These are phyloP conservation scores for Xylaria sp. DNA, from an alignment of 2,329 filamentous ascomycete species.

Conservation along the genomic window DNA sequence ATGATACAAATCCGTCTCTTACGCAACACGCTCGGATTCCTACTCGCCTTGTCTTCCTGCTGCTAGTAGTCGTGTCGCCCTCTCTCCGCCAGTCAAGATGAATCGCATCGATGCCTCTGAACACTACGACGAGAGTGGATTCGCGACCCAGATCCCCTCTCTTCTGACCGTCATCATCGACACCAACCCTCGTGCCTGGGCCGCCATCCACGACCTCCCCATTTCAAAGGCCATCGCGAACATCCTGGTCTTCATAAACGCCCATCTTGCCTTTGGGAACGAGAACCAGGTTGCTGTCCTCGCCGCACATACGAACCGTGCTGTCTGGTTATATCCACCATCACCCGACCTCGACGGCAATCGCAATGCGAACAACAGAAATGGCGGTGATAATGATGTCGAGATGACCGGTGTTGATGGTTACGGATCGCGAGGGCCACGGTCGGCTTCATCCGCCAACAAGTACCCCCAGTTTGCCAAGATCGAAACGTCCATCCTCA, in stretches of 20 bases:
- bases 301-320: slow-evolving; percentile 80
- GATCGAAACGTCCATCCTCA: slow-evolving; percentile 74
- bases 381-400: slow-evolving; percentile 42
- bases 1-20: not conserved
- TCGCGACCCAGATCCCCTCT: slow-evolving; percentile 59
- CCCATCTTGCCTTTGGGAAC: slow-evolving; percentile 89
- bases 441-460: slow-evolving; percentile 53
- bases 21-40: not conserved
- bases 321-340: slow-evolving; percentile 82
- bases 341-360: slow-evolving; percentile 31
- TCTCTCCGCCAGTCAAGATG: slow-evolving; percentile 37
- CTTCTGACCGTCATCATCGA: slow-evolving; percentile 89
- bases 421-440: not conserved
- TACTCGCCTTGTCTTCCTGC: not conserved
- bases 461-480: slow-evolving; percentile 91
- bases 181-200: slow-evolving; percentile 94
- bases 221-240: slow-evolving; percentile 80
- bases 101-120: slow-evolving; percentile 53
- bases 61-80: not conserved
- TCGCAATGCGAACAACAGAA: not conserved
- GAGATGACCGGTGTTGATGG: slow-evolving; percentile 50
- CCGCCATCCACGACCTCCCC: slow-evolving; percentile 68
- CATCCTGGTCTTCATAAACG: slow-evolving; percentile 93
- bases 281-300: slow-evolving; percentile 89
- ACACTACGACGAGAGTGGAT: slow-evolving; percentile 52